phyloP scores from a whole-genome alignment of 345 rosid species.

The Jatropha curcas region DNA sequence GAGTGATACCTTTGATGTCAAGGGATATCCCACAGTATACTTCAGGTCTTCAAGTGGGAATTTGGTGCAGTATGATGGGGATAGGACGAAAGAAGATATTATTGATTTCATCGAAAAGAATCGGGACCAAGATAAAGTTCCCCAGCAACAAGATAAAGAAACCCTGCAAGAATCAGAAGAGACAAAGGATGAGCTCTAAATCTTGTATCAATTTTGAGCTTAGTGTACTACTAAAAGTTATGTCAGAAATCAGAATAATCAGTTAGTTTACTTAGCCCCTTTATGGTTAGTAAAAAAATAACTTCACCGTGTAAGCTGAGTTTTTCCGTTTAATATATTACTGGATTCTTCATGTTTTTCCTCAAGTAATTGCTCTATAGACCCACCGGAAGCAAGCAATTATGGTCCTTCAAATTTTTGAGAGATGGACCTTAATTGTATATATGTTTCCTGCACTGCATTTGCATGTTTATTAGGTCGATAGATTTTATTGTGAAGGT shows the following conservation, averaged over 20 bases:
- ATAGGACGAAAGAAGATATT: slow-evolving; percentile 78
- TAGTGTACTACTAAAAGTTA: background rate
- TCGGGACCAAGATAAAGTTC: slow-evolving; percentile 55
- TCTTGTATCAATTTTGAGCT: slow-evolving; percentile 20
- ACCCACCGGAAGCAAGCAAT: background rate
- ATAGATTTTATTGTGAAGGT: too few relatives aligned
- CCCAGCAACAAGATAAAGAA: slow-evolving; percentile 14
- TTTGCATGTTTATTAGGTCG: too few relatives aligned
- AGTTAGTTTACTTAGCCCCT: background rate
- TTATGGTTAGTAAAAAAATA: background rate
- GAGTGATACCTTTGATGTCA: slow-evolving; percentile 61
- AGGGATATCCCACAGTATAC: slow-evolving; percentile 84
- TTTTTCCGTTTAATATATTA: background rate
- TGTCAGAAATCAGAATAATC: slow-evolving; percentile 15
- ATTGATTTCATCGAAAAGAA: slow-evolving; percentile 81
- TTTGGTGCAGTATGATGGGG: slow-evolving; percentile 59
- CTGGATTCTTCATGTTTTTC: background rate
- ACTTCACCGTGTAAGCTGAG: background rate
- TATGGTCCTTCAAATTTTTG: background rate
- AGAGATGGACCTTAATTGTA: background rate
- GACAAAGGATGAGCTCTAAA: slow-evolving; percentile 67
- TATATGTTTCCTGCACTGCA: too few relatives aligned
- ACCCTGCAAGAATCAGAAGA: slow-evolving; percentile 28
- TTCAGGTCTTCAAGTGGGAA: slow-evolving; percentile 75
- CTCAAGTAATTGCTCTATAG: too few relatives aligned